These are phyloP conservation scores for Tulasnella sp. DNA, from an alignment of 768 basidiomycete genomes.

Conservation along the genomic window DNA sequence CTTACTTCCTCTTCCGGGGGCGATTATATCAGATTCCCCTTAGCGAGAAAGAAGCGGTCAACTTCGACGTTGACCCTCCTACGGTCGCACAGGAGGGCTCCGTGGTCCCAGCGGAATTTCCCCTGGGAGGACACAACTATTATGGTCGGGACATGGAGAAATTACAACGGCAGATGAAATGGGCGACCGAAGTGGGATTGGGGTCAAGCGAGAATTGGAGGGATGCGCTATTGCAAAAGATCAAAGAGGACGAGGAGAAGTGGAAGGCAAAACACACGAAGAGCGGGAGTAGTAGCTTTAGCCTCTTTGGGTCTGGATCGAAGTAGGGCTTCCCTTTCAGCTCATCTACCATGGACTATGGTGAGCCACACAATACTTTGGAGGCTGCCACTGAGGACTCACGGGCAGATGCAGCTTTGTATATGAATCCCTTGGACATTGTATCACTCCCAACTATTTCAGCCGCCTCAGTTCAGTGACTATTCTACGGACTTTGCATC, in stretches of 20 bases:
- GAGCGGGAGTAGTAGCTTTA: background rate
- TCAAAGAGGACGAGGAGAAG: conserved; percentile 12
- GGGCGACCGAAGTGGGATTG: conserved; percentile 2
- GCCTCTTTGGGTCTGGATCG: background rate
- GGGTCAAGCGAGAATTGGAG: conserved; percentile 8
- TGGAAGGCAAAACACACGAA: background rate
- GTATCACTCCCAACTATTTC: background rate
- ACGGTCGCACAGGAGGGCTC: conserved; percentile 21
- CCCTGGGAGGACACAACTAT: conserved; percentile 56
- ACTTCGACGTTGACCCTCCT: conserved; percentile 33
- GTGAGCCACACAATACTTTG: background rate
- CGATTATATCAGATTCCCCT: conserved; percentile 42
- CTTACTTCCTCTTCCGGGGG: conserved; percentile 45
- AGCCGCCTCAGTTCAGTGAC: background rate
- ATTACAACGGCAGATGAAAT: conserved; percentile 14
- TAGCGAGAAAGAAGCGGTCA: conserved; percentile 40
- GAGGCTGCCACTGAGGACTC: background rate
- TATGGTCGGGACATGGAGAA: conserved; percentile 49
- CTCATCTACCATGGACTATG: background rate
- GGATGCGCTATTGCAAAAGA: conserved; percentile 2
- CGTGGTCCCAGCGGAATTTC: conserved; percentile 29
- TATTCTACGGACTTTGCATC: background rate
- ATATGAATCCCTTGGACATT: background rate
- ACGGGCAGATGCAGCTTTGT: background rate
- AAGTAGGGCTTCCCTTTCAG: background rate